Evolutionary conservation across 352 stramenopile genomes (phyloP).

Genomic region (Globisporangium alternatum): DNA sequence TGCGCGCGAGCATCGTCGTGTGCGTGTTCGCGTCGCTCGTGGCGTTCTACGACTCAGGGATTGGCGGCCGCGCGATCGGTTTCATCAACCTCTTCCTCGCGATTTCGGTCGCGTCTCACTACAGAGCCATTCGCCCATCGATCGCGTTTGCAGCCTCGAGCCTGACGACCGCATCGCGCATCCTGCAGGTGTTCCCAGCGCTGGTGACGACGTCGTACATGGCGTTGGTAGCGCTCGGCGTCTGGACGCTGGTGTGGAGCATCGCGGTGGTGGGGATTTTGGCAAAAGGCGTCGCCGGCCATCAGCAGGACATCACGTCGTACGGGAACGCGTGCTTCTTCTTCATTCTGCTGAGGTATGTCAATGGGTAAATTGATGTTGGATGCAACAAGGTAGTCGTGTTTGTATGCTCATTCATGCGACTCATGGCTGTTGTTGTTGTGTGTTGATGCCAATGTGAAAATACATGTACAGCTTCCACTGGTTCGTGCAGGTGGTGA

Average conservation of each 20-base stretch:
- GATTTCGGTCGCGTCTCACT: constrained; percentile 61
- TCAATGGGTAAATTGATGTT: not conserved
- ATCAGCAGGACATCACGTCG: constrained; percentile 52
- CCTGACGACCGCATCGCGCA: constrained; percentile 60
- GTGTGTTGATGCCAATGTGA: not conserved
- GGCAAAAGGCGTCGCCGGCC: constrained; percentile 38
- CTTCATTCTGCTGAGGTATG: constrained; percentile 82
- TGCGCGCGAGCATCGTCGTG: constrained; percentile 59
- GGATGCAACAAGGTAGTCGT: not conserved
- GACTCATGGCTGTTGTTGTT: not conserved
- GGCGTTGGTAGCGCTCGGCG: constrained; percentile 51
- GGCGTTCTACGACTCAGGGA: constrained; percentile 68
- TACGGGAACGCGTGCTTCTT: constrained; percentile 80
- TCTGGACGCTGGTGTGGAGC: constrained; percentile 81
- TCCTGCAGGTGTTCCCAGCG: constrained; percentile 74
- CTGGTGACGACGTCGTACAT: constrained; percentile 66
- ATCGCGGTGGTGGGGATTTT: constrained; percentile 70
- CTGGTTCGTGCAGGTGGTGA: constrained; percentile 83
- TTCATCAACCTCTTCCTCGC: constrained; percentile 84
- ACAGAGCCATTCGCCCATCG: constrained; percentile 49
- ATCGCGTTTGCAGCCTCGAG: constrained; percentile 84
- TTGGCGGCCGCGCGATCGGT: constrained; percentile 72
- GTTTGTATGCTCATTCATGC: not conserved
- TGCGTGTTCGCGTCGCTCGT: constrained; percentile 45
- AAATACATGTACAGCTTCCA: constrained; percentile 43